Base-by-base conservation (phyloP, 352 stramenopile genomes). In the Globisporangium splendens region DNA sequence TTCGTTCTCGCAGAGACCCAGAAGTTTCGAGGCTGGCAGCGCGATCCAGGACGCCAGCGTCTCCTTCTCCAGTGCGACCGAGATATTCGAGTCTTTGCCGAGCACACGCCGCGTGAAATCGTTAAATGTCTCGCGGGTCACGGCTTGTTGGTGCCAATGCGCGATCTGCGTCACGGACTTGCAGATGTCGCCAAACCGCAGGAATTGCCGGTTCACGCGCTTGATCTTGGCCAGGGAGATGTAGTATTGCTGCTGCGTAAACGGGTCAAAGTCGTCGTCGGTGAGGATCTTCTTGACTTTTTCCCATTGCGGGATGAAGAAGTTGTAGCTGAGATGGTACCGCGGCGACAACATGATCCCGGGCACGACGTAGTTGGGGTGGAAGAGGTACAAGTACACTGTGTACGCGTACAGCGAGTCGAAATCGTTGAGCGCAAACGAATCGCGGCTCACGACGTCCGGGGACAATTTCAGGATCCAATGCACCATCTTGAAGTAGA, bases 21-120 rank as follows among this genome's bases (percentile, higher is more conserved):
- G 56, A 3, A 91, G 41, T 17, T 90, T 89, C 8, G 64, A 47
- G 0, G 70, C 31, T 13, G 80, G 67, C 0, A 93, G 66, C 0
- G 68, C 60, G 1, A 93, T 75, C 69, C 73, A 86, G 10, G 79
- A 69, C 3, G 77, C 80, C 0, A 93, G 56, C 14, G 76, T 86
- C 49, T 91, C 79, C 50, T 86, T 88, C 59, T 93, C 79, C 0
- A 93, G 63, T 0, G 75, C 75, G 0, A 89, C 70, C 0, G 77
- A 85, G 33, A 93, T 88, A 18, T 75, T 89, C 1, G 80, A 89
- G 41, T 91, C 81, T 61, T 89, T 88, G 1, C 81, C 75, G 11
- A 88, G 56, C 14, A 89, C 73, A 7, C 80, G 68, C 8, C 83
- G 61, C 11, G 72, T 77, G 24, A 93, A 84, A 17, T 91, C 83